Base-by-base conservation (phyloP, 2,329 filamentous ascomycete species). In the Mollisiaceae sp. region DNA sequence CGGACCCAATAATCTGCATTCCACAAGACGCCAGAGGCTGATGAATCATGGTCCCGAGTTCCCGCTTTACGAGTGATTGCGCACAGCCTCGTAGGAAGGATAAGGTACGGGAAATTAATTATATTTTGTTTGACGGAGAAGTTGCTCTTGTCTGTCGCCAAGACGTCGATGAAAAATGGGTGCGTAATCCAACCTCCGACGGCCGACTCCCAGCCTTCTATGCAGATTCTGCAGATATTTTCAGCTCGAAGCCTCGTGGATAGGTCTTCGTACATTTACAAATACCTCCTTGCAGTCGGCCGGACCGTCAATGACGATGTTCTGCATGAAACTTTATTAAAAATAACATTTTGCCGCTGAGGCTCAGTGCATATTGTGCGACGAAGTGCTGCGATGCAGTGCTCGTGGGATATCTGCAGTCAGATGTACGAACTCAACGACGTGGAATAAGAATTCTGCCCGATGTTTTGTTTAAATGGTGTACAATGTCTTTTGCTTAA, bases 221-320 rank as follows among this genome's bases (percentile, higher is more conserved):
- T 45, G 38, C 43, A 45, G 15, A 45, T 45, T n/a, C 5, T 45
- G 38, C 43, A 45, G 15, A 45, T 45, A 45, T 32, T 58, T 18
- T 35, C 8, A 59, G 9, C 20, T 27, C 43, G 11, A 32, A 59
- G 57, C 38, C 57, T 59, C 15, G 57, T 59, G 38, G 38, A 32
- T 32, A 39, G 4, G 38, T 15, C 14, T 45, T 15, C 20, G 20
- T 59, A 32, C 38, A 27, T 47, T 59, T 45, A 39, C 14, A 20
- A 39, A 52, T 27, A 12, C 47, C 24, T 12, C 24, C 24, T 58
- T 22, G 32, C 39, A 35, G 57, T 45, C 14, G 24, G 20, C 3
- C 41, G 15, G 47, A 35, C 22, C 14, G 8, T 59, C 36, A 43
- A 56, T 62, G 60, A 62, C 50, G 60, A 32, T 56, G 36, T 2